Conservation (phyloP, 1,139 yeast genomes). For the Debaryomyces psychrophilus region DNA sequence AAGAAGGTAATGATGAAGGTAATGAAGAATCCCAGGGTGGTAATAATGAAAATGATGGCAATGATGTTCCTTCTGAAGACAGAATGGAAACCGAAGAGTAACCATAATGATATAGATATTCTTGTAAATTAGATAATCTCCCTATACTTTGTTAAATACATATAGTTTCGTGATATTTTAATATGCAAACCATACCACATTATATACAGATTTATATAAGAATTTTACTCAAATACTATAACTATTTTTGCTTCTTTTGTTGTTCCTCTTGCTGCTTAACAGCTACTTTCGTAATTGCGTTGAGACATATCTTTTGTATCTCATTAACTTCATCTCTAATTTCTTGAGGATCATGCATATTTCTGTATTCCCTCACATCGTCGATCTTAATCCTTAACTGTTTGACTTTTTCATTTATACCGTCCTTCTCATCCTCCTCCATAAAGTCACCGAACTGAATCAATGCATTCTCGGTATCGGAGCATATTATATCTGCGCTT, state of each 20-base stretch:
- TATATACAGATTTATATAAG: conserved; percentile 5
- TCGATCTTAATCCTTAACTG: conserved; percentile 46
- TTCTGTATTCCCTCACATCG: conserved; percentile 43
- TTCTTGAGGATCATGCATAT: conserved; percentile 37
- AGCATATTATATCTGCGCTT: conserved; percentile 57
- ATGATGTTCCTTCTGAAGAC: conserved; percentile 31
- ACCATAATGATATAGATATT: conserved; percentile 8
- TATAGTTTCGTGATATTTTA: conserved; percentile 3
- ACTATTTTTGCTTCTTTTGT: conserved; percentile 10
- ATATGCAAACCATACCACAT: background rate
- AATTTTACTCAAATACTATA: background rate
- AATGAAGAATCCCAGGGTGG: conserved; percentile 18
- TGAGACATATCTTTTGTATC: conserved; percentile 54
- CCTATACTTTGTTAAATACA: conserved; percentile 1
- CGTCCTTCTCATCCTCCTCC: conserved; percentile 40
- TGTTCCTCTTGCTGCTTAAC: conserved; percentile 36
- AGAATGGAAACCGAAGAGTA: conserved; percentile 61
- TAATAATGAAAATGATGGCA: conserved; percentile 20
- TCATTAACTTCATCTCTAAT: conserved; percentile 50
- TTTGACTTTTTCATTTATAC: conserved; percentile 32
- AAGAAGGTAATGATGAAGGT: conserved; percentile 36
- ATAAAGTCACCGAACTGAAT: conserved; percentile 45
- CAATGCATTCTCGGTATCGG: conserved; percentile 58
- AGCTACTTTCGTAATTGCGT: conserved; percentile 57
- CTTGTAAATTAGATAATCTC: conserved; percentile 10